A percentile compares a stretch with the other conserved stretches of the same genome.
These are phyloP conservation scores for Macrophomina phaseolina DNA, from an alignment of 2,329 filamentous ascomycete genomes.

Conservation along the genomic window DNA sequence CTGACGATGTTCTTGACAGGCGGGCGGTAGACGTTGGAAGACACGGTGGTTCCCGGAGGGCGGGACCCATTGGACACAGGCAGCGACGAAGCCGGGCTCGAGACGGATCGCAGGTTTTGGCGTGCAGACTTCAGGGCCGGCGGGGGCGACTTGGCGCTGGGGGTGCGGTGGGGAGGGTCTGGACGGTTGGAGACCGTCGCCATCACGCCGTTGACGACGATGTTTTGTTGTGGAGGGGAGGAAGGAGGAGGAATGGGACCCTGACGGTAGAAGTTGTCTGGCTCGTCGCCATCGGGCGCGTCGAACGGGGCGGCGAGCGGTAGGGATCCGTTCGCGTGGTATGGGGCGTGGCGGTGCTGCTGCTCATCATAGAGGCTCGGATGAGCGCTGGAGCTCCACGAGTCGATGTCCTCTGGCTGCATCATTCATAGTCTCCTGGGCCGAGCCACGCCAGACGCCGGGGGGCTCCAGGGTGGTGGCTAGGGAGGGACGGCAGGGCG, in stretches of 20 bases:
- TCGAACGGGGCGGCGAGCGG: conserved; percentile 18
- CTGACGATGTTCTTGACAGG: conserved; percentile 45
- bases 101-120: conserved; percentile 27
- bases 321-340: conserved; percentile 25
- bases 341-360: conserved; percentile 21
- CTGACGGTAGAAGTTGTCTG: conserved; percentile 27
- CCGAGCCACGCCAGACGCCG: conserved; percentile 29
- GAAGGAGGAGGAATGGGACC: conserved; percentile 20
- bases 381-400: conserved; percentile 24
- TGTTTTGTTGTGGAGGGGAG: conserved; percentile 21
- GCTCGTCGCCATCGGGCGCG: conserved; percentile 22
- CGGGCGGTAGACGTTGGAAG: conserved; percentile 32
- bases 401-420: conserved; percentile 26
- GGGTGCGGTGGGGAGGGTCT: conserved; percentile 19
- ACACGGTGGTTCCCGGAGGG: neutral
- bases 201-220: conserved; percentile 28
- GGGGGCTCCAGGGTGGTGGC: conserved; percentile 28
- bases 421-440: conserved; percentile 27
- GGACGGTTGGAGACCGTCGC: conserved; percentile 25
- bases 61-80: conserved; percentile 21
- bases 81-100: conserved; percentile 21
- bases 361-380: conserved; percentile 13
- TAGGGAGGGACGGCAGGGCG: conserved; percentile 10
- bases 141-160: conserved; percentile 22
- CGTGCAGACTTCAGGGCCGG: conserved; percentile 23